Base-by-base conservation (phyloP, 2,329 filamentous ascomycete species). In the Scytalidium lignicola region DNA sequence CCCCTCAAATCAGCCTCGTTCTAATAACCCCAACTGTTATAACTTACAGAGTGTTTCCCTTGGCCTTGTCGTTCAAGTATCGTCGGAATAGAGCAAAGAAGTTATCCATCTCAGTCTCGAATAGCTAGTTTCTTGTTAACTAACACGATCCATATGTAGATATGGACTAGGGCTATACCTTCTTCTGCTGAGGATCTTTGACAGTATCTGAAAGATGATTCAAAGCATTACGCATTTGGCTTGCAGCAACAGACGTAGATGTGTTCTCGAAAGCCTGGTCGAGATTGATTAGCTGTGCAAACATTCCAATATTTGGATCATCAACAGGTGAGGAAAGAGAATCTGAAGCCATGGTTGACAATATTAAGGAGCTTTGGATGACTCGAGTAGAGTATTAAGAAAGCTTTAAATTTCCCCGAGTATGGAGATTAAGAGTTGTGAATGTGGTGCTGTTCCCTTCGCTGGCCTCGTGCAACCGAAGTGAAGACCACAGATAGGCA, bases 71-170 rank as follows among this genome's bases (percentile, higher is more conserved):
- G 69, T 96, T 96, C 56, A 99, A 78, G 74, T 96, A 99, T 74
- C 93, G 85, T 67, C 93, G 88, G 86, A 99, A 99, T 55, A 99
- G 86, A 53, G 90, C 86, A 69, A 99, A 99, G 80, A 99, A 99
- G 84, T 99, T 99, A 82, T 99, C 93, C 91, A 96, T 97, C 75
- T 99, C 92, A 3, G 91, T 95, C 76, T 97, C 92, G 71, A 97
- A 97, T 59, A 95, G 83, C 88, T 89, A 59, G 60, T 43, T 48
- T 42, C n/a, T 40, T 17, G 49, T 48, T 59, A 54, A 56, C 51
- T 43, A 41, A 8, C 15, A 20, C n/a, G 7, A 9, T 13, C 12
- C 2, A 39, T 18, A 12, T 23, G 37, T n/a, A 15, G 17, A 28
- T 23, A 21, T 17, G 28, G 12, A 20, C n/a, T n/a, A n/a, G n/a